Percentiles rank a stretch among this genome's conserved stretches.
phyloP scores from a whole-genome alignment of 805 yeast genomes.

The Kregervanrija delftensis region DNA sequence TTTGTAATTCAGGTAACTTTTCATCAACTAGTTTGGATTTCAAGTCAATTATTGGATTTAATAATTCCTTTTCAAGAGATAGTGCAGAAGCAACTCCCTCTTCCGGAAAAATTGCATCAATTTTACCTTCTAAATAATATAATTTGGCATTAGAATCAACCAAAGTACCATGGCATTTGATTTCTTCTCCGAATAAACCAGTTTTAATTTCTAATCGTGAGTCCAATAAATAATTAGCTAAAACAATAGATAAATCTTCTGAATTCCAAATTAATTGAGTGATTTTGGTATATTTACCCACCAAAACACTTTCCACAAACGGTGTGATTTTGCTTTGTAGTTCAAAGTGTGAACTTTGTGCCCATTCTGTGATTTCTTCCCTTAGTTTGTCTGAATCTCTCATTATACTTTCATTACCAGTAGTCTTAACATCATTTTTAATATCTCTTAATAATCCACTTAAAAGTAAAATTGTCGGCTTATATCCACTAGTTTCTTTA shows the following conservation, averaged over 20 bases:
- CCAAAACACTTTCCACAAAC: slow-evolving; percentile 20
- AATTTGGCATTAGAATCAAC: slow-evolving; percentile 19
- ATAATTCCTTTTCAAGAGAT: slow-evolving; percentile 8
- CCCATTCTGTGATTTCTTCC: slow-evolving; percentile 24
- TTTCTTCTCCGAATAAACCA: slow-evolving; percentile 18
- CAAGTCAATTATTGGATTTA: slow-evolving; percentile 6
- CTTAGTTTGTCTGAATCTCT: slow-evolving; percentile 1
- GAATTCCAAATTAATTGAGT: slow-evolving; percentile 25
- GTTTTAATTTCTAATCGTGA: slow-evolving; percentile 17
- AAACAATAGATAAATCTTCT: slow-evolving; percentile 26
- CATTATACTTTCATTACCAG: slow-evolving; percentile 7
- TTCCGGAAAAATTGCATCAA: slow-evolving; percentile 19
- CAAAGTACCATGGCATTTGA: slow-evolving; percentile 26
- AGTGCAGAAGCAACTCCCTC: not conserved
- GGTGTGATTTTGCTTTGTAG: slow-evolving; percentile 28
- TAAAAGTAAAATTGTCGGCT: slow-evolving; percentile 20
- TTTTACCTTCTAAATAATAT: slow-evolving; percentile 26
- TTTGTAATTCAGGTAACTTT: slow-evolving; percentile 24
- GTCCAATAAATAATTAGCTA: slow-evolving; percentile 24
- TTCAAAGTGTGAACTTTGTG: slow-evolving; percentile 29
- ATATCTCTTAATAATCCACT: slow-evolving; percentile 22
- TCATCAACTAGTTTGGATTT: slow-evolving; percentile 5
- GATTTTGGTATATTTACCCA: slow-evolving; percentile 23
- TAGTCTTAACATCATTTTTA: not conserved
- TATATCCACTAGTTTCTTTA: slow-evolving; percentile 25